Evolutionary conservation across 306 rosid species (phyloP).

Genomic region (Pueraria montana): DNA sequence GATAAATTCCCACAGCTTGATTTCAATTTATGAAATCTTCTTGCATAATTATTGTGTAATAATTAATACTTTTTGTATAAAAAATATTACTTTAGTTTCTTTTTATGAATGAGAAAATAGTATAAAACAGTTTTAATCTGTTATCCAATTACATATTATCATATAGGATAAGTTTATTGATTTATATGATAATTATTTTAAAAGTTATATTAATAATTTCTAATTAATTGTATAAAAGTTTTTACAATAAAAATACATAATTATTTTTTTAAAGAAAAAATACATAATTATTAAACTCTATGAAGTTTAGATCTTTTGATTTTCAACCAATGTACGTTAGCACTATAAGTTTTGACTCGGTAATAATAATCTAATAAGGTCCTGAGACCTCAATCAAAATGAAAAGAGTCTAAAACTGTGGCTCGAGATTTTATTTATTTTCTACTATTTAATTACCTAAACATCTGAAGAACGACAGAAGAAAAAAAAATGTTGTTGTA

Average conservation of each 20-base stretch:
- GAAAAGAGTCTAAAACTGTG: not conserved
- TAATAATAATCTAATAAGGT: not conserved
- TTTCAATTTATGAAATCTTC: not conserved
- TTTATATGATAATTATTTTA: too few species aligned
- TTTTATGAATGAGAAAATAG: too few species aligned
- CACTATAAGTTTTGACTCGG: not conserved
- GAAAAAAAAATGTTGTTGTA: not conserved
- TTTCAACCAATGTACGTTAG: not conserved
- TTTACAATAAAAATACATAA: too few species aligned
- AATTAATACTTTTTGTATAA: not conserved
- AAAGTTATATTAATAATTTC: too few species aligned
- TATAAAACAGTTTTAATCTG: too few species aligned
- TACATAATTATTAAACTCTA: too few species aligned
- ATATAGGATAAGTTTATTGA: too few species aligned
- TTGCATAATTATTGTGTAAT: not conserved
- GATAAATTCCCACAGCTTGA: not conserved
- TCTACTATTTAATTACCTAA: not conserved
- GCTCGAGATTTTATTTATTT: not conserved
- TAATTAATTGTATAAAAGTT: too few species aligned
- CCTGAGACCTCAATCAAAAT: not conserved
- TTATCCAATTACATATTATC: too few species aligned
- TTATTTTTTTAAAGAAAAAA: too few species aligned
- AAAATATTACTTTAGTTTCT: not conserved
- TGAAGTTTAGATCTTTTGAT: conserved; percentile 7
- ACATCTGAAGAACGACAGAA: conserved; percentile 6